Evolutionary conservation across 192 early-diverging fungal species (phyloP), one percentile per base, ranked within the genome.

Genomic region (Tieghemiomyces parasiticus): DNA sequence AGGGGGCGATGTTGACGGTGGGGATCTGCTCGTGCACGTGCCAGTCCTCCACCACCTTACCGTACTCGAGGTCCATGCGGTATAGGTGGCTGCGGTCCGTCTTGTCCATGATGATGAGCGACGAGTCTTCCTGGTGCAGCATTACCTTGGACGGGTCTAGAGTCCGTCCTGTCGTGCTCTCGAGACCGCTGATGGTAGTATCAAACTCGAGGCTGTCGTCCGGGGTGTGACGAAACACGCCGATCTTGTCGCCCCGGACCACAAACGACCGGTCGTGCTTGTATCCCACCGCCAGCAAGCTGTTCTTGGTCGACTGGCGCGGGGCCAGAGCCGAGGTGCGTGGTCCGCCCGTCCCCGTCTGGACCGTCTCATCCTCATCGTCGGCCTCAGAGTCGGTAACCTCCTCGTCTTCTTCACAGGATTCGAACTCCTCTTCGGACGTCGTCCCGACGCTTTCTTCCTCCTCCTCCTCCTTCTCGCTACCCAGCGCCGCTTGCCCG

Each of bases 21-120:
- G 77, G 75, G n/a, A 87, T 67, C 45, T 83, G 63, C 47, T 90
- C 85, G 55, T 91, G 81, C 44, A 92, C 77, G 33, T 84, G 81
- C 89, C 90, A 97, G 71, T 94, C 89, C 59, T 97, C 92, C 14
- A 93, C 93, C 19, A 97, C 81, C 71, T 91, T 86, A 35, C 91
- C 93, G 64, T 74, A 73, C 65, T 91, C 88, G 31, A 97, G 69
- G 68, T 97, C 93, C 92, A 97, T 90, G 60, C 77, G 79, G 77
- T 81, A 93, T 50, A 93, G 73, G 35, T 78, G 83, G 61, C 88
- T 71, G 26, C 76, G 66, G 44, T 91, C 81, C 60, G 73, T 66
- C 46, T 78, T 71, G 60, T 87, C 74, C 80, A 88, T 79, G 63
- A 93, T 72, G 33, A 97, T 66, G 75, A 92, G 71, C 4, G 82